Evolutionary conservation across 768 basidiomycete genomes (phyloP), one percentile per base, ranked within the genome.

Genomic region (Suillus alpinus): DNA sequence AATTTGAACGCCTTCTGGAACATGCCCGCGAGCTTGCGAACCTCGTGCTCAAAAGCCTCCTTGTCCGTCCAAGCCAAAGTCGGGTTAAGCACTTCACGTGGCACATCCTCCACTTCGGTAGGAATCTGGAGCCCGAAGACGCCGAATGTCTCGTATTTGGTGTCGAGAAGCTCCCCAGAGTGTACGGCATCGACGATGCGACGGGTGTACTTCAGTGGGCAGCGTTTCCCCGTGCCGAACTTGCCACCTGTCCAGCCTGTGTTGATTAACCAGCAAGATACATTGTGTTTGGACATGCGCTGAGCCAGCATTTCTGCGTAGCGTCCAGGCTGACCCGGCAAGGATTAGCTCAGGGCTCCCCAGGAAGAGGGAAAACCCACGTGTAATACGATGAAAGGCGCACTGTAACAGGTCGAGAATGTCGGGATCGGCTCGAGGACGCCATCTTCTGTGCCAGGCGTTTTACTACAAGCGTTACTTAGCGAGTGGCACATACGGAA

Each of bases 341-440:
- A 44, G 52, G 1, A 41, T 69, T 61, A 62, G 43, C n/a, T 9
- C 13, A 36, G 8, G 9, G 16, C 32, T 43, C 62, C 20, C 46
- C 41, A 46, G 9, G 13, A 8, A 12, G 12, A 20, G 53, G 36
- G 4, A 46, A 55, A 26, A 76, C 86, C 43, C 72, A 89, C 87
- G 77, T 97, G 96, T 59, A 97, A 91, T 66, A 98, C 89, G 73
- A 99, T 98, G 85, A 99, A 98, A n/a, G 97, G 97, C 46, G 95
- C 94, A 67, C 91, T 92, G 85, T 98, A 99, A 77, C 97, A 98
- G 36, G 95, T 98, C 20, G 95, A 97, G 86, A 99, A 99, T 44
- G 97, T 98, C 26, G 97, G 97, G 65, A 96, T 95, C 61, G 97
- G 97, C 75, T 99, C 97, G 49, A 97, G 83, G 32, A 99, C 92